Evolutionary conservation across 116 monocot genomes (phyloP).

Genomic region (Trichopus zeylanicus): DNA sequence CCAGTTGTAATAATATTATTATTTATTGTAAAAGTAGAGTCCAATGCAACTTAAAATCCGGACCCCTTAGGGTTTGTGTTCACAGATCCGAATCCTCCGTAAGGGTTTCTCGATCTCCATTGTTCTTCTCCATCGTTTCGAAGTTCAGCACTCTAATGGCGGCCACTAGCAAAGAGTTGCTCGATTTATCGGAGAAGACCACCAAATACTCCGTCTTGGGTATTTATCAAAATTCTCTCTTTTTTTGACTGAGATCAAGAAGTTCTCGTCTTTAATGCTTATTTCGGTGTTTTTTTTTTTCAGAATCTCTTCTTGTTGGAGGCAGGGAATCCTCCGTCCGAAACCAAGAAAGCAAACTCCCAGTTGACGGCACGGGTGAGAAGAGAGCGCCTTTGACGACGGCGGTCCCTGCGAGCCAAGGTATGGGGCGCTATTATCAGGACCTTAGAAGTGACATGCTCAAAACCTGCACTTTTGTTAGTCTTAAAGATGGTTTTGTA

Average conservation of each 20-base stretch:
- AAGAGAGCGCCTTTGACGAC: conserved; percentile 1
- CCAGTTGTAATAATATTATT: too few species aligned
- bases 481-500: not conserved
- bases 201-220: not conserved
- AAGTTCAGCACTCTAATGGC: conserved; percentile 4
- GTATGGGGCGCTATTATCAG: conserved; percentile 1
- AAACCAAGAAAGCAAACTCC: not conserved
- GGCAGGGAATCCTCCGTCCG: not conserved
- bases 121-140: not conserved
- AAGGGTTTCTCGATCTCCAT: not conserved
- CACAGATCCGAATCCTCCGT: too few species aligned
- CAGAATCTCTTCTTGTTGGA: conserved; percentile 20
- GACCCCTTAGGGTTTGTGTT: too few species aligned
- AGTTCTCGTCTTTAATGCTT: not conserved
- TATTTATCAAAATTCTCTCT: not conserved
- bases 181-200: conserved; percentile 1
- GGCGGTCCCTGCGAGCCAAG: conserved; percentile 14
- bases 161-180: conserved; percentile 8
- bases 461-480: not conserved
- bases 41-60: too few species aligned
- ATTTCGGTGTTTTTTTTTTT: not conserved
- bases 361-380: not conserved
- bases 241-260: not conserved
- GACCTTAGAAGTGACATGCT: too few species aligned
- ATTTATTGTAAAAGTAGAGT: too few species aligned